Evolutionary conservation across 257 asterid species (phyloP), one percentile per base, ranked within the genome.

Genomic region (Echites panduratus): DNA sequence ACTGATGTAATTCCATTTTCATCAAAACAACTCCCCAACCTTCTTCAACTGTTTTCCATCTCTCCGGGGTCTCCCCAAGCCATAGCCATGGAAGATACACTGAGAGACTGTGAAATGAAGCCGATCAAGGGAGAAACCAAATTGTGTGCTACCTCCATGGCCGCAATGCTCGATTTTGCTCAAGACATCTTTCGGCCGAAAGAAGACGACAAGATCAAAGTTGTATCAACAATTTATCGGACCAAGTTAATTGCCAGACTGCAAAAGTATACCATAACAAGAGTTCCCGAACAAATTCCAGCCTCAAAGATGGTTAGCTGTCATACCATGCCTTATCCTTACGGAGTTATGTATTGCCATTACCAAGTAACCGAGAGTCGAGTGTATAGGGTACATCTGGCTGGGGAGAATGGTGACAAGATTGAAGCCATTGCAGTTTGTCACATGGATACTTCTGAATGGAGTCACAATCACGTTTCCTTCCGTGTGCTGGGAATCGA

Each of bases 281-380:
- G 79, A 48, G 79, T 74, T 22, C 83, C 87, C 0, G 20, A 43
- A 45, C 85, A 83, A 73, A 74, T 84, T 22, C 35, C 68, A 19
- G 86, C 87, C 5, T 78, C 88, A 2, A 86, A 84, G 59, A 68
- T 69, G 68, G 94, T 86, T 73, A 87, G 92, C 4, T 92, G 98
- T 65, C 97, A 90, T 54, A 82, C 91, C 2, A 82, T 90, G 92
- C 90, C 95, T 26, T 92, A 92, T 56, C 85, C 91, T 71, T 90
- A 88, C 43, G 79, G 91, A 27, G 80, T 90, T 44, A 84, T 87
- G 79, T 88, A 85, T 61, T 92, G 97, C 70, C 98, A 90, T 70
- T 76, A 80, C 68, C 92, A 86, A 72, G 81, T 68, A 52, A 88
- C 89, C 20, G 73, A 81, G 71, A 88, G 80, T 76, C 84, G 78